Base-by-base conservation (phyloP, 2,329 filamentous ascomycete genomes). In the Trichocomaceae sp. region DNA sequence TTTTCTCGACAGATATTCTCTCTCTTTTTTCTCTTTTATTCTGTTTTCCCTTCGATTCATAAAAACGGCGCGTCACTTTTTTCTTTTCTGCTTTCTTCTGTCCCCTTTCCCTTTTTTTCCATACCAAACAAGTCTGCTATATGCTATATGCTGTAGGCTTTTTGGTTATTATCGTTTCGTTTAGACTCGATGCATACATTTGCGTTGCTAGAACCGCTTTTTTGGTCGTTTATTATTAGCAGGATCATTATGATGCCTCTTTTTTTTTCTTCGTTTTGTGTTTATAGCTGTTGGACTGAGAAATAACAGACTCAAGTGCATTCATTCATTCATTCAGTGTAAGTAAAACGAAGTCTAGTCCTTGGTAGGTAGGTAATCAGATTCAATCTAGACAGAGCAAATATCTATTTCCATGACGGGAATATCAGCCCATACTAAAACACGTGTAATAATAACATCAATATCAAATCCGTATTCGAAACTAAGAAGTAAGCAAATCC, bases 401-500 rank as follows among this genome's bases (percentile, higher is more conserved):
- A 26, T 3, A 7, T 26, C 23, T 26, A 26, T 26, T 26, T 26
- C 7, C 23, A 26, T 7, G 4, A 26, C 23, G 23, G 7, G 23
- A 29, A 29, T 29, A 29, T 29, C 23, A 22, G 35, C 33, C 23
- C 39, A 33, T 22, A 35, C 22, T 29, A 29, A 29, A 29, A 29
- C 26, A 29, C 26, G 8, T n/a, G n/a, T 37, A 39, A 17, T 13
- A 39, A 39, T 22, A 6, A 48, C 37, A 15, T 29, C 26, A 26
- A 26, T 26, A 3, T 26, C 23, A 26, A 2, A n/a, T n/a, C n/a
- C n/a, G n/a, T n/a, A n/a, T n/a, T n/a, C n/a, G n/a, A 29, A 29
- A 6, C 26, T 29, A 29, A 29, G 75, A 72, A 60, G 77, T 81
- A 54, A 83, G 66, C 50, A 83, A 64, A 69, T 82, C 79, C 52